phyloP scores from a whole-genome alignment of 352 stramenopile species.

The Phytophthora vignae region DNA sequence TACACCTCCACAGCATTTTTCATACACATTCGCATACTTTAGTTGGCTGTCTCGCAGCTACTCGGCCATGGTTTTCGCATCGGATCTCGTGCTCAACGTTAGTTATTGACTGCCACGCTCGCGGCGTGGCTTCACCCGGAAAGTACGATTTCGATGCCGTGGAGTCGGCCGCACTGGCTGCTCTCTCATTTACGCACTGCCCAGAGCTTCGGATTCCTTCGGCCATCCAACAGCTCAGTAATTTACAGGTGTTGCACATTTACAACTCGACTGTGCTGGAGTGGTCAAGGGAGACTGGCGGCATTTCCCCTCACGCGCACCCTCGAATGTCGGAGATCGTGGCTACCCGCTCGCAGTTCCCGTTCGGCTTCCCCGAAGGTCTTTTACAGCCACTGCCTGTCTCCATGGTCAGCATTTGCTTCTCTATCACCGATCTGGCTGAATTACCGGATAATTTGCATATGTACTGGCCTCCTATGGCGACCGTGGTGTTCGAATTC shows the following conservation, averaged over 20 bases:
- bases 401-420: neutral
- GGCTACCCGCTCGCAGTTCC: neutral
- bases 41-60: neutral
- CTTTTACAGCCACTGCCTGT: neutral
- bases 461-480: constrained; percentile 4
- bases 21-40: neutral
- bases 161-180: neutral
- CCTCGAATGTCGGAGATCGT: neutral
- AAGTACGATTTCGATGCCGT: neutral
- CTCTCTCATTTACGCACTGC: constrained; percentile 6
- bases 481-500: constrained; percentile 8
- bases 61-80: neutral
- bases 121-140: neutral
- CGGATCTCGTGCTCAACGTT: constrained; percentile 1
- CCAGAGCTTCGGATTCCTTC: neutral
- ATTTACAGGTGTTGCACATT: neutral
- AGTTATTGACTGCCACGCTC: constrained; percentile 6
- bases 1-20: neutral
- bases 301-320: neutral
- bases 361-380: neutral
- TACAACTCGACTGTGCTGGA: neutral
- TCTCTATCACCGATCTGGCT: neutral
- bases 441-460: neutral
- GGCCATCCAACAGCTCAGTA: neutral
- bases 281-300: neutral